Evolutionary conservation across 495 filamentous ascomycete genomes (phyloP).

Genomic region (Xylaria longipes): DNA sequence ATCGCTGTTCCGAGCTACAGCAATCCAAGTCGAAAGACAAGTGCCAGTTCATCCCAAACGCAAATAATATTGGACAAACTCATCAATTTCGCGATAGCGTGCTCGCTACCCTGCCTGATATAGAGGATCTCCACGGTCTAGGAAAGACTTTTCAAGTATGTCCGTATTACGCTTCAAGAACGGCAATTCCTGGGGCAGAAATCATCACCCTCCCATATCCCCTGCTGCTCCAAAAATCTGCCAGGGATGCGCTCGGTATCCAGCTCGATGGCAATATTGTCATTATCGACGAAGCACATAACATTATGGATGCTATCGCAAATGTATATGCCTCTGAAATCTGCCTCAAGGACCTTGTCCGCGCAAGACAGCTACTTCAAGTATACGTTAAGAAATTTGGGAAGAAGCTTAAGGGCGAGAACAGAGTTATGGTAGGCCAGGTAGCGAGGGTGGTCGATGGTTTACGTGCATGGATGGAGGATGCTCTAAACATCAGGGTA

Average conservation of each 20-base stretch:
- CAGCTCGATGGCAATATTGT: constrained; percentile 87
- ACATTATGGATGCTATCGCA: constrained; percentile 93
- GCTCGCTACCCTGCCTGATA: constrained; percentile 85
- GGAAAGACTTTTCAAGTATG: constrained; percentile 84
- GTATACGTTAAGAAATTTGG: constrained; percentile 87
- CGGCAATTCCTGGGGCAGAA: constrained; percentile 83
- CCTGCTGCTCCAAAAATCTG: constrained; percentile 84
- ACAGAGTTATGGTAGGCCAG: constrained; percentile 89
- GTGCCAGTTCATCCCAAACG: constrained; percentile 80
- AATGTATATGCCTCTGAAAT: constrained; percentile 84
- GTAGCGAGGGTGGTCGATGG: constrained; percentile 81
- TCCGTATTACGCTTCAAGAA: constrained; percentile 92
- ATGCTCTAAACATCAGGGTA: constrained; percentile 50
- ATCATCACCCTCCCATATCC: constrained; percentile 95
- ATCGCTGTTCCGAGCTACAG: constrained; percentile 91
- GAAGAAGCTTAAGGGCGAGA: constrained; percentile 88
- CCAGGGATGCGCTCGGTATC: constrained; percentile 84
- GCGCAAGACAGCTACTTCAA: constrained; percentile 73
- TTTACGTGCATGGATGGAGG: constrained; percentile 69
- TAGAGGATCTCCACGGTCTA: constrained; percentile 83
- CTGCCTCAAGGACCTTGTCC: constrained; percentile 71
- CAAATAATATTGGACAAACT: constrained; percentile 72
- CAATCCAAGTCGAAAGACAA: constrained; percentile 71
- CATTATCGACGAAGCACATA: constrained; percentile 96
- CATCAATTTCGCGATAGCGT: constrained; percentile 88